Conservation (phyloP, 176 grass and related monocot genomes). For the Eremochloa ophiuroides region DNA sequence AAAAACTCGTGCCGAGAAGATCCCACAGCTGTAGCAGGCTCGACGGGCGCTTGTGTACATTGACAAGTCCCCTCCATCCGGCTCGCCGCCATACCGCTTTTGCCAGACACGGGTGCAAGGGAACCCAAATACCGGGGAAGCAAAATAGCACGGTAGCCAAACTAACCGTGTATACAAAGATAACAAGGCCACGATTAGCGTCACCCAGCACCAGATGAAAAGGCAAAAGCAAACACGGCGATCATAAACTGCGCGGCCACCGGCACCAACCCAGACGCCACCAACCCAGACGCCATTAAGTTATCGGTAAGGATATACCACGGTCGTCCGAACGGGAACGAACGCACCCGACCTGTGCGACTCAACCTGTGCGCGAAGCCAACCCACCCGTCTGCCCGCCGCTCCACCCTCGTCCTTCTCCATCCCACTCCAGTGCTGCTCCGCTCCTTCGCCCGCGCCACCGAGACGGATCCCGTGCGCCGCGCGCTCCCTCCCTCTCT, state of each 20-base stretch:
- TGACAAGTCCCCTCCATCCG: neutral
- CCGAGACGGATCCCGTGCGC: no score
- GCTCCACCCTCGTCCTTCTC: no score
- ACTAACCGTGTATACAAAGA: neutral
- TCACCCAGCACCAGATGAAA: neutral
- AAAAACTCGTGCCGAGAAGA: neutral
- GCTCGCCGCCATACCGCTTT: neutral
- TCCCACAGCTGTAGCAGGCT: fast-evolving
- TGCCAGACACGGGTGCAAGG: neutral
- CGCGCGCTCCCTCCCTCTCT: no score
- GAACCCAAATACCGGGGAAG: neutral
- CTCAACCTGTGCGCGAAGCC: no score
- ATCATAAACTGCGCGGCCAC: neutral
- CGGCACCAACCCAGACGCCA: neutral
- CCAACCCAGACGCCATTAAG: no score
- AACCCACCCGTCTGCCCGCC: no score
- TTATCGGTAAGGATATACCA: no score
- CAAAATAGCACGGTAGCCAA: neutral
- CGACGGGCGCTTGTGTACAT: neutral
- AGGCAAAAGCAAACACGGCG: neutral
- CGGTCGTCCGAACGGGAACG: no score
- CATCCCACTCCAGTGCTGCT: no score
- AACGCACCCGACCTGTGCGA: no score
- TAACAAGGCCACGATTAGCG: neutral
- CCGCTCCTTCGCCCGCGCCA: no score